phyloP scores from a whole-genome alignment of 2,329 filamentous ascomycete genomes.

The Ascochyta lentis region DNA sequence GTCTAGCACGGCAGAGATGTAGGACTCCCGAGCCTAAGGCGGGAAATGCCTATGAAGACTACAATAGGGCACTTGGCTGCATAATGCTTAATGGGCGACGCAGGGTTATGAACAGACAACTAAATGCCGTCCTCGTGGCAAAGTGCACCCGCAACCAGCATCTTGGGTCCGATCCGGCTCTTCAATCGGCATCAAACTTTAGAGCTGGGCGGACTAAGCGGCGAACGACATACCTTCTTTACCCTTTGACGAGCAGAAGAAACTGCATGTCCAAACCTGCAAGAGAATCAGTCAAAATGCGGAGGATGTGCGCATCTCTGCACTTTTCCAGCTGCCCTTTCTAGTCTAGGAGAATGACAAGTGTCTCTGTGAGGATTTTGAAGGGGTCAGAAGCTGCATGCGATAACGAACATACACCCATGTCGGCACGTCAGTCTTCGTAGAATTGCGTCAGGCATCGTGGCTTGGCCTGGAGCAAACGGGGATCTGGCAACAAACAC shows the following conservation, averaged over 20 bases:
- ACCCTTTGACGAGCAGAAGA: too few species aligned
- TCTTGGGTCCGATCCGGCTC: background rate
- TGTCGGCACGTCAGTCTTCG: constrained; percentile 27
- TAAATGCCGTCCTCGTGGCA: background rate
- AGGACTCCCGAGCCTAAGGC: background rate
- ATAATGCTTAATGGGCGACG: background rate
- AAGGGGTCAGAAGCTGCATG: background rate
- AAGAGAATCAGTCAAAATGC: background rate
- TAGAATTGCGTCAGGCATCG: constrained; percentile 25
- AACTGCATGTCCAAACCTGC: too few species aligned
- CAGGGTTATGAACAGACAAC: too few species aligned
- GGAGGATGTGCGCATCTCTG: background rate
- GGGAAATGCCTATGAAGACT: background rate
- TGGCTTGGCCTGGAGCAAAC: constrained; percentile 17
- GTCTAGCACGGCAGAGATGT: background rate
- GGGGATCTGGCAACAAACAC: background rate
- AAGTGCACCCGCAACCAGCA: background rate
- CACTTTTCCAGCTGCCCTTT: too few species aligned
- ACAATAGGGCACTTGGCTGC: constrained; percentile 3
- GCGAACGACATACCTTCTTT: too few species aligned
- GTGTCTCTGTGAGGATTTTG: background rate
- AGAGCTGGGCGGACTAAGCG: too few species aligned
- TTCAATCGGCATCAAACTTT: background rate
- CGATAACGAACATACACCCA: constrained; percentile 19
- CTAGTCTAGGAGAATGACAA: background rate